Evolutionary conservation across 2,329 filamentous ascomycete genomes (phyloP).

Genomic region (Dactylellina drechsleri): DNA sequence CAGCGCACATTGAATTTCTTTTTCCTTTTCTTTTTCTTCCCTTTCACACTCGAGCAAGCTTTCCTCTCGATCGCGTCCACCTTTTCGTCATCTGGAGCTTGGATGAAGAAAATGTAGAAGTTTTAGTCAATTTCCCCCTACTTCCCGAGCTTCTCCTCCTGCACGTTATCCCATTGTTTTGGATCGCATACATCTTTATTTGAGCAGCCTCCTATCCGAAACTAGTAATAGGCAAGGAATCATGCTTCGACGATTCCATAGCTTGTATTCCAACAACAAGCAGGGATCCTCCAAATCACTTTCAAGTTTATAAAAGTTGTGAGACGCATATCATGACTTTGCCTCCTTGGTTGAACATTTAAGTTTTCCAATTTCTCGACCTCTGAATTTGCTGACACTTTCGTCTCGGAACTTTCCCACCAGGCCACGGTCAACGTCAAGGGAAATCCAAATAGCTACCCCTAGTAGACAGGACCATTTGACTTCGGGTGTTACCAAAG

Average conservation of each 20-base stretch:
- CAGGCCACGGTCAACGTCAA: conserved; percentile 32
- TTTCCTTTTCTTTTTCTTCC: conserved; percentile 15
- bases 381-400: conserved; percentile 29
- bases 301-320: conserved; percentile 48
- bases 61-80: conserved; percentile 25
- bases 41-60: neutral
- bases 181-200: conserved; percentile 46
- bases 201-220: conserved; percentile 36
- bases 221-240: conserved; percentile 35
- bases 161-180: conserved; percentile 35
- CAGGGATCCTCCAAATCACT: conserved; percentile 30
- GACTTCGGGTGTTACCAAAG: conserved; percentile 51
- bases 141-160: conserved; percentile 19
- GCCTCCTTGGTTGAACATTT: conserved; percentile 45
- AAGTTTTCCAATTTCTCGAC: conserved; percentile 39
- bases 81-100: conserved; percentile 16
- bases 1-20: conserved; percentile 32
- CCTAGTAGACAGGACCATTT: conserved; percentile 46
- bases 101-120: neutral
- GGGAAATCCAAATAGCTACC: conserved; percentile 26
- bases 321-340: conserved; percentile 31
- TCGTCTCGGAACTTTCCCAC: conserved; percentile 20
- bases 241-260: conserved; percentile 39
- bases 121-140: conserved; percentile 4
- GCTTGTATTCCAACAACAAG: conserved; percentile 52